Evolutionary conservation across 2,329 filamentous ascomycete species (phyloP), one percentile per base, ranked within the genome.

Genomic region (Exophiala aquamarina): DNA sequence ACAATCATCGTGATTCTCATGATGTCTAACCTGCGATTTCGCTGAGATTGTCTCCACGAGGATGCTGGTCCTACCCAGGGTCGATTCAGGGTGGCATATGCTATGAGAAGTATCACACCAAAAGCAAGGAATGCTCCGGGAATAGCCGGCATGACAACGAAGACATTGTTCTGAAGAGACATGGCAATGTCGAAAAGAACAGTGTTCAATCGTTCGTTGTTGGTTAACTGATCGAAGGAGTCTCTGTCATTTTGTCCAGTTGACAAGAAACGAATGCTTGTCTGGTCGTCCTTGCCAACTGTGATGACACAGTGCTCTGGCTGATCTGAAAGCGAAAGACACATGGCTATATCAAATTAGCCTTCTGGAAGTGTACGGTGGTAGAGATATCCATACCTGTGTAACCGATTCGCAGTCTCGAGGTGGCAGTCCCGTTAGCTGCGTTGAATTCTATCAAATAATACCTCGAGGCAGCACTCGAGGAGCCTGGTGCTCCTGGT

Each of bases 251-350:
- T 36, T 6, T n/a, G 8, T 13, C 41, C 41, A 6, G 33, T 44
- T 20, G 41, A 44, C 11, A 44, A 26, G n/a, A 23, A 44, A 10
- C 41, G 41, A 15, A 44, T 23, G 20, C 41, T 44, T 23, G 41
- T 23, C 2, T 18, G 26, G 17, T 39, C 23, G n/a, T 46, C 44
- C 29, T 46, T 46, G 26, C 44, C 44, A 14, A 46, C 44, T 4
- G 44, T 46, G 28, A 46, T 37, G 44, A 36, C 44, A n/a, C 44
- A 46, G 28, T 46, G 44, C 13, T 46, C 44, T 4, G 44, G 28
- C 2, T 37, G 34, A 10, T 31, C 20, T 4, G 44, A 46, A n/a
- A 46, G 44, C 29, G 28, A 35, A 15, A 26, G 32, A 23, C 44
- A 46, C 44, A 46, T 46, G 15, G 44, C 42, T 42, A 42, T 4